Evolutionary conservation across 2,329 filamentous ascomycete species (phyloP).

Genomic region (Exophiala bonariae): DNA sequence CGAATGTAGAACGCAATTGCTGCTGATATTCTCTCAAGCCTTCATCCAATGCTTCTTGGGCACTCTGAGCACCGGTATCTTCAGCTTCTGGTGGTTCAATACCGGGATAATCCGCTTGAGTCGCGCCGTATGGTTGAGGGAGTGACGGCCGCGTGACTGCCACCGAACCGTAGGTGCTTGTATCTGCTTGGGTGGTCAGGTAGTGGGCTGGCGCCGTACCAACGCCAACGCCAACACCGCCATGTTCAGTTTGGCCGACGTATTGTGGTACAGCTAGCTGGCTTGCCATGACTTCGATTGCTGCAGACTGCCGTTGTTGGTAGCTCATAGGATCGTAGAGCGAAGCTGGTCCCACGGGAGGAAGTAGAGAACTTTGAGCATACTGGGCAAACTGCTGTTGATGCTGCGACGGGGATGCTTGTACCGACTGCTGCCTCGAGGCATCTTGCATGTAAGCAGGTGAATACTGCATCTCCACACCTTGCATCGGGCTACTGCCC

Average conservation of each 20-base stretch:
- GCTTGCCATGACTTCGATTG: conserved; percentile 72
- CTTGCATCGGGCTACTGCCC: conserved; percentile 46
- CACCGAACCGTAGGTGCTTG: conserved; percentile 61
- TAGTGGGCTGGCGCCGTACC: conserved; percentile 59
- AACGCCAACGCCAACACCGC: conserved; percentile 56
- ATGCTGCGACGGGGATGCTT: conserved; percentile 42
- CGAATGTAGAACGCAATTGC: conserved; percentile 65
- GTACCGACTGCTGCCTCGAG: conserved; percentile 30
- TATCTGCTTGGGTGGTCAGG: conserved; percentile 63
- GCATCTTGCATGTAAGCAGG: conserved; percentile 61
- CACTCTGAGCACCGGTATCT: conserved; percentile 34
- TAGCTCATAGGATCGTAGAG: conserved; percentile 76
- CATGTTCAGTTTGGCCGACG: conserved; percentile 66
- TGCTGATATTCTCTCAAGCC: conserved; percentile 65
- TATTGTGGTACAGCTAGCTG: conserved; percentile 73
- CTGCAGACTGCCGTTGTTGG: conserved; percentile 70
- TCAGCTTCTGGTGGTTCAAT: conserved; percentile 37
- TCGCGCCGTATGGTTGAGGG: conserved; percentile 52
- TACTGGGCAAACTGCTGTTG: conserved; percentile 58
- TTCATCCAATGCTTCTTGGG: conserved; percentile 59
- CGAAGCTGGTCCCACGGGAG: conserved; percentile 60
- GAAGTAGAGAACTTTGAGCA: conserved; percentile 66
- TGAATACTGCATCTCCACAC: conserved; percentile 63
- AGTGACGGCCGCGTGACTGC: conserved; percentile 54
- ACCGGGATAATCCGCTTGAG: conserved; percentile 49